Percentiles rank a stretch among this genome's conserved stretches.
Evolutionary conservation across 768 basidiomycete species (phyloP).

Genomic region (Suillus spraguei): DNA sequence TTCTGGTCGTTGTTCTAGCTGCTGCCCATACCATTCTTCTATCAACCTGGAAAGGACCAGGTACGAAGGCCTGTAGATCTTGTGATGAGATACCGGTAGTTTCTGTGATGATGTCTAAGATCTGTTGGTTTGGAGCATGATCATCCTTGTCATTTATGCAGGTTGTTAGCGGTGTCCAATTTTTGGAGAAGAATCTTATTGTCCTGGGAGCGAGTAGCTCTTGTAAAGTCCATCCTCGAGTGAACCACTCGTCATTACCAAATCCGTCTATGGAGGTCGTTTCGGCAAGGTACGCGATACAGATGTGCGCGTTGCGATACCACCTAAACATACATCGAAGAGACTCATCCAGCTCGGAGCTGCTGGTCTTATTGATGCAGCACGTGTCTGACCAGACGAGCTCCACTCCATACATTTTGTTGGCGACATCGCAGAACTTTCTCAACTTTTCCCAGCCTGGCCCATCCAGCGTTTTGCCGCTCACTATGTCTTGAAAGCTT

Average conservation of each 20-base stretch:
- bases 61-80: neutral
- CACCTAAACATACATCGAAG: conserved; percentile 1
- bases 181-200: neutral
- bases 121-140: neutral
- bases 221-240: neutral
- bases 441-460: neutral
- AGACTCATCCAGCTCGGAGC: neutral
- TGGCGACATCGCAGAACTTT: neutral
- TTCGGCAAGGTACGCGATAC: neutral
- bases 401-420: neutral
- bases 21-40: neutral
- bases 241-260: neutral
- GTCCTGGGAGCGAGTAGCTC: neutral
- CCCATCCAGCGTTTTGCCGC: neutral
- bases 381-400: neutral
- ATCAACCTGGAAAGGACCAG: neutral
- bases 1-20: neutral
- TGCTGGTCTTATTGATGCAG: neutral
- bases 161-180: neutral
- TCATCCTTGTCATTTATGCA: neutral
- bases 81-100: neutral
- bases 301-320: neutral
- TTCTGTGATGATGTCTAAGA: neutral
- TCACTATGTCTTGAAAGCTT: neutral
- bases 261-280: neutral